Evolutionary conservation across 1,139 yeast genomes (phyloP).

Genomic region (Williopsis jadinii): DNA sequence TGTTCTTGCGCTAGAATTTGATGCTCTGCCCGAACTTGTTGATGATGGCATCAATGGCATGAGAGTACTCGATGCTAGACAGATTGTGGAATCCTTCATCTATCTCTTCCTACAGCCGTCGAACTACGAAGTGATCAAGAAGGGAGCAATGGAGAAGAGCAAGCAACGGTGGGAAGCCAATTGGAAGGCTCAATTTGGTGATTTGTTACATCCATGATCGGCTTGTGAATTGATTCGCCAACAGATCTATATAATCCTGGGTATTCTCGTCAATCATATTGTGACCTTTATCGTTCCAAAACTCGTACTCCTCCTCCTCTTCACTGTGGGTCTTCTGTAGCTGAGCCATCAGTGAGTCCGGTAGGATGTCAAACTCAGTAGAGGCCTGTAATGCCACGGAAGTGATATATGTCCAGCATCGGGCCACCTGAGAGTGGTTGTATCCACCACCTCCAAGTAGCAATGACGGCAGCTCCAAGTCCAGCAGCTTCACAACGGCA

Average conservation of each 20-base stretch:
- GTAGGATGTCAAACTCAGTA: constrained; percentile 33
- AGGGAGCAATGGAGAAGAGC: constrained; percentile 71
- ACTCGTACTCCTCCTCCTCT: constrained; percentile 33
- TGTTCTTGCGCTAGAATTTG: constrained; percentile 69
- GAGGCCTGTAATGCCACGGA: constrained; percentile 12
- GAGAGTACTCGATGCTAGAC: constrained; percentile 35
- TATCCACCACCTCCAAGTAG: constrained; percentile 80
- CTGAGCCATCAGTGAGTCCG: constrained; percentile 36
- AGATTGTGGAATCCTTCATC: constrained; percentile 44
- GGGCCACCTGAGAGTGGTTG: constrained; percentile 53
- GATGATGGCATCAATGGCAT: constrained; percentile 39
- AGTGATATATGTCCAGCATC: constrained; percentile 54
- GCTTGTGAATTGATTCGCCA: constrained; percentile 6
- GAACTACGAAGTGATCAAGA: constrained; percentile 34
- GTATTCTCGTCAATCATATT: constrained; percentile 37
- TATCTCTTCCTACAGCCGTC: constrained; percentile 37
- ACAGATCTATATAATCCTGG: constrained; percentile 18
- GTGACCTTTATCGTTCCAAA: constrained; percentile 36
- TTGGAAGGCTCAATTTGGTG: constrained; percentile 42
- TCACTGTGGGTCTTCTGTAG: constrained; percentile 34
- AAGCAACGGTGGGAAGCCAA: constrained; percentile 64
- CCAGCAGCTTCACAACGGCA: constrained; percentile 31
- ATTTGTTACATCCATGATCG: constrained; percentile 7
- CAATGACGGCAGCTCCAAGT: constrained; percentile 32
- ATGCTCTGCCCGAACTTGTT: constrained; percentile 64